phyloP scores from a whole-genome alignment of 2,329 filamentous ascomycete species.

The Ambrosiella beaveri region DNA sequence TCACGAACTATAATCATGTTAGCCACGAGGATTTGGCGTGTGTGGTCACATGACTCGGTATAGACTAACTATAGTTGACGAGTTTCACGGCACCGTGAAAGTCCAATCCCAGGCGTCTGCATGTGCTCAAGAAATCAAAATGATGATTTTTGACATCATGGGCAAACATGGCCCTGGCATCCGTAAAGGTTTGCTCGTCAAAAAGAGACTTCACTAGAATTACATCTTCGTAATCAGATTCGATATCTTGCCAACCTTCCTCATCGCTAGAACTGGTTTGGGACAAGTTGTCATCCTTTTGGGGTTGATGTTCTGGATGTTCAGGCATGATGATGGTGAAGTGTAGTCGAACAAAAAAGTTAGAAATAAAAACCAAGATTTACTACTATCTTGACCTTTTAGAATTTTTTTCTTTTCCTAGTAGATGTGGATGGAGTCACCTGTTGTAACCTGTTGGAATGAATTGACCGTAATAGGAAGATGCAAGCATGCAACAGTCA shows the following conservation, averaged over 20 bases:
- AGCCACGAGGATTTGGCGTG: not conserved
- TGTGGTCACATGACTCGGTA: not conserved
- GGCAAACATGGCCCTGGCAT: conserved; percentile 46
- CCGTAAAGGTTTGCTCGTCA: conserved; percentile 46
- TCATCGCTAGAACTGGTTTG: conserved; percentile 20
- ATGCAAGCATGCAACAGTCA: no score
- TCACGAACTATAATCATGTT: conserved; percentile 26
- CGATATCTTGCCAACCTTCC: conserved; percentile 35
- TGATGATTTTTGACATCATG: conserved; percentile 48
- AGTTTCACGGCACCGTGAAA: conserved; percentile 59
- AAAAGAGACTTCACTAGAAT: conserved; percentile 50
- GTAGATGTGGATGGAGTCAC: no score
- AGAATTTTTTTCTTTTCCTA: no score
- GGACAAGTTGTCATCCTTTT: conserved; percentile 5
- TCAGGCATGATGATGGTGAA: not conserved
- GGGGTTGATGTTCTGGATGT: conserved; percentile 8
- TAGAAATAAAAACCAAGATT: not conserved
- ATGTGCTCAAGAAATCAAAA: conserved; percentile 48
- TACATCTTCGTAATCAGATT: conserved; percentile 44
- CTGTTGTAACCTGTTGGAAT: no score
- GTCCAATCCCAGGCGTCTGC: conserved; percentile 43
- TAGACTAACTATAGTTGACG: conserved; percentile 44
- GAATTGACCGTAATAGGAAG: no score
- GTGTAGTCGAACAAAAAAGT: not conserved
- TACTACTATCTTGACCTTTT: not conserved